These are phyloP conservation scores for Malassezia caprae DNA, from an alignment of 1,284 basidiomycete genomes.

Conservation along the genomic window DNA sequence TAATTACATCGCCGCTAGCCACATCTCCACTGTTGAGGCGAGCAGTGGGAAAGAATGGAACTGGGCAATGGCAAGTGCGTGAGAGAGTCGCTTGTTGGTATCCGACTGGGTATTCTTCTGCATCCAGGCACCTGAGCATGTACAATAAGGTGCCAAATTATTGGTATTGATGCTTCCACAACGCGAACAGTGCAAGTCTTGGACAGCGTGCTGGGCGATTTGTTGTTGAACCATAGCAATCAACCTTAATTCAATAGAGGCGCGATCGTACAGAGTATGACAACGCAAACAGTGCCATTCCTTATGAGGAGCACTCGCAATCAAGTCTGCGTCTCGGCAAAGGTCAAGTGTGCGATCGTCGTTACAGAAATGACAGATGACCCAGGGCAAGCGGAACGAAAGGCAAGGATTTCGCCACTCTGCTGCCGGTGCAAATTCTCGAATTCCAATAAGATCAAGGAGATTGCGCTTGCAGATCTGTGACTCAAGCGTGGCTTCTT, in stretches of 20 bases:
- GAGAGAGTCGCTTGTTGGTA: slow-evolving; percentile 25
- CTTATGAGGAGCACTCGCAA: slow-evolving; percentile 46
- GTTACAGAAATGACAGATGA: slow-evolving; percentile 85
- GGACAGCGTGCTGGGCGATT: slow-evolving; percentile 69
- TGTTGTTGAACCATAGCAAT: slow-evolving; percentile 65
- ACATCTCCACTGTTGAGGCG: slow-evolving; percentile 17
- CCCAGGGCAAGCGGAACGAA: slow-evolving; percentile 71
- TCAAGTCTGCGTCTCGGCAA: slow-evolving; percentile 78
- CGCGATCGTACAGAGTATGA: slow-evolving; percentile 74
- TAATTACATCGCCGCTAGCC: slow-evolving; percentile 9
- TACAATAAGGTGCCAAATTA: slow-evolving; percentile 73
- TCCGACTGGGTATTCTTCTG: slow-evolving; percentile 31
- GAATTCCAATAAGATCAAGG: slow-evolving; percentile 74
- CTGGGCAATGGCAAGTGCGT: slow-evolving; percentile 24
- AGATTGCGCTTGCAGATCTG: slow-evolving; percentile 79
- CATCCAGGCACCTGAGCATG: slow-evolving; percentile 62
- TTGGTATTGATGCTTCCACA: slow-evolving; percentile 80
- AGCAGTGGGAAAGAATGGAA: slow-evolving; percentile 29
- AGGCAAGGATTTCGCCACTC: slow-evolving; percentile 77
- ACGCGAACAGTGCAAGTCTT: slow-evolving; percentile 68
- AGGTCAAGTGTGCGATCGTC: slow-evolving; percentile 82
- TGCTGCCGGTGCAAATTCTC: slow-evolving; percentile 58
- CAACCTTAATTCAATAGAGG: slow-evolving; percentile 72
- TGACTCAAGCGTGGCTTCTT: slow-evolving; percentile 71
- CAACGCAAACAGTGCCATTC: slow-evolving; percentile 54